Evolutionary conservation across 352 stramenopile species (phyloP).

Genomic region (Pelagophyceae sp.): DNA sequence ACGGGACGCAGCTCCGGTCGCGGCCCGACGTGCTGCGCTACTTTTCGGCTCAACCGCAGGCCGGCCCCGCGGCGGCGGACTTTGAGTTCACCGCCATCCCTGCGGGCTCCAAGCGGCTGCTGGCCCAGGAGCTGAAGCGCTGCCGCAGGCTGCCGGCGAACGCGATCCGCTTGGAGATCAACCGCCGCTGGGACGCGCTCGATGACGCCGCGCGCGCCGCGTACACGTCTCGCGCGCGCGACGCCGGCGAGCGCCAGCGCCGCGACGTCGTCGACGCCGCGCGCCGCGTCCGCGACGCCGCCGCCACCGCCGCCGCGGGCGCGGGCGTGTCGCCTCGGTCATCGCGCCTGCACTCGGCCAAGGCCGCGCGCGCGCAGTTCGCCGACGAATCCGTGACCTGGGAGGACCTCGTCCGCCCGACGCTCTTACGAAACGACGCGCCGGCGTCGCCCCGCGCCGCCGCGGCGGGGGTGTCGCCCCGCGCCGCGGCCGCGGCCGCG

Average conservation of each 20-base stretch:
- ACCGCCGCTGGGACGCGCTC: slow-evolving; percentile 7
- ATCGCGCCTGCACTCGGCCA: neutral
- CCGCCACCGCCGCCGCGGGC: neutral
- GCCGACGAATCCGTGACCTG: neutral
- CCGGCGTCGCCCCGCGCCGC: no score
- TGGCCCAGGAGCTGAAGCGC: neutral
- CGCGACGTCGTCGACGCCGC: neutral
- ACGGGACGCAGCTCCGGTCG: slow-evolving; percentile 8
- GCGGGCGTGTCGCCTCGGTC: neutral
- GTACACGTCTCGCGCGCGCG: neutral
- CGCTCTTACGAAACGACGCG: neutral
- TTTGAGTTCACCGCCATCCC: slow-evolving; percentile 5
- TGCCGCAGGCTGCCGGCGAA: neutral
- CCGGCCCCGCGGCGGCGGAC: neutral
- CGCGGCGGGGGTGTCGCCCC: neutral
- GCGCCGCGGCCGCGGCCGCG: no score
- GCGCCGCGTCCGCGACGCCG: neutral
- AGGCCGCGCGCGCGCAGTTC: neutral
- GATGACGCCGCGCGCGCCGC: neutral
- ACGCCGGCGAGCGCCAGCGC: neutral
- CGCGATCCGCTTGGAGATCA: neutral
- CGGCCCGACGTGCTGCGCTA: slow-evolving; percentile 9
- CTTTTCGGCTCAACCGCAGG: neutral
- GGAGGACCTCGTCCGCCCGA: neutral
- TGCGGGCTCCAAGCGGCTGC: neutral